Evolutionary conservation across 164 flowering plant species (phyloP).

Genomic region (Umbellularia californica): DNA sequence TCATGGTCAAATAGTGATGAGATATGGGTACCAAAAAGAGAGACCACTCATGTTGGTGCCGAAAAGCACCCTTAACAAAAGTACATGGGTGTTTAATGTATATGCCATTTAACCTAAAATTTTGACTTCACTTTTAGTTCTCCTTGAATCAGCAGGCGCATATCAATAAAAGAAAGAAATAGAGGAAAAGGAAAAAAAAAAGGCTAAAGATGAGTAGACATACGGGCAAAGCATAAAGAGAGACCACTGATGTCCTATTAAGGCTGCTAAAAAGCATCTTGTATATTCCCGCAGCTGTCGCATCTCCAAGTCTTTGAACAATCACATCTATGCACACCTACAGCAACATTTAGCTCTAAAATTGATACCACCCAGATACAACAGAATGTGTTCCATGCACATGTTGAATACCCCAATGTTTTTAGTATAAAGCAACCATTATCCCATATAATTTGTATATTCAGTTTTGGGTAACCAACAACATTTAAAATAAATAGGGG

Average conservation of each 20-base stretch:
- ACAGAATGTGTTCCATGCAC: neutral
- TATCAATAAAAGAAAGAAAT: neutral
- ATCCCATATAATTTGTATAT: no score
- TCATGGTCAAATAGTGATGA: no score
- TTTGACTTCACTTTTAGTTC: neutral
- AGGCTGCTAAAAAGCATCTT: slow-evolving; percentile 60
- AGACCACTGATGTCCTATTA: slow-evolving; percentile 44
- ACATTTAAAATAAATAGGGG: no score
- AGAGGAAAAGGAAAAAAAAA: neutral
- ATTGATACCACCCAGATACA: neutral
- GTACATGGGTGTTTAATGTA: neutral
- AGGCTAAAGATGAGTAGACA: slow-evolving; percentile 12
- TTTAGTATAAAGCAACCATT: no score
- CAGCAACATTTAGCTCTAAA: slow-evolving; percentile 9
- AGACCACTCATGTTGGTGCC: no score
- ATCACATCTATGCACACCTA: slow-evolving; percentile 95
- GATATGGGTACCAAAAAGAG: no score
- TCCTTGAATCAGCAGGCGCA: neutral
- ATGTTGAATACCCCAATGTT: no score
- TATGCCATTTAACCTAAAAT: neutral
- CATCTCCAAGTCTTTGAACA: slow-evolving; percentile 95
- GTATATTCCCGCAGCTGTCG: slow-evolving; percentile 94
- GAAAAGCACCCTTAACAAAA: no score
- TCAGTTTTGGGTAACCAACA: no score
- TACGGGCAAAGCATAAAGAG: slow-evolving; percentile 88